Percentiles rank a stretch among this genome's conserved stretches.
These are phyloP conservation scores for Carex cristatella DNA, from an alignment of 176 grass and related monocot genomes.

Conservation along the genomic window DNA sequence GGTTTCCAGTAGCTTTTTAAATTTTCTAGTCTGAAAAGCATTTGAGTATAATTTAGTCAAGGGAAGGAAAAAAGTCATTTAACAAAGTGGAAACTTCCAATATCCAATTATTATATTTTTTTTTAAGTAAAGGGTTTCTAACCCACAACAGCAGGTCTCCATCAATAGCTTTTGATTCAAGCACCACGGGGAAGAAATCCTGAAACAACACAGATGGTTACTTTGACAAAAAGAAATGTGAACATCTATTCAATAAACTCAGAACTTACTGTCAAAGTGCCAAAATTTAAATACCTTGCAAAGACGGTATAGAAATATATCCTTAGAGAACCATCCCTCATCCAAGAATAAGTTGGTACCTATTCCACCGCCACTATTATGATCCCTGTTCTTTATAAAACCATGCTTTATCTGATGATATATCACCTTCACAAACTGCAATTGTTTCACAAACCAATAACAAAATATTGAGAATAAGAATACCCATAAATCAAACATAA, in stretches of 20 bases:
- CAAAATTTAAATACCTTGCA: constrained; percentile 67
- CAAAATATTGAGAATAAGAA: not conserved
- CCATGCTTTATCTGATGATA: constrained; percentile 74
- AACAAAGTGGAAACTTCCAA: not conserved
- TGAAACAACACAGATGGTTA: constrained; percentile 24
- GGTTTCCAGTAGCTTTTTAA: constrained; percentile 33
- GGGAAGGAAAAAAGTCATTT: not conserved
- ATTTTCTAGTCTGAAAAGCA: constrained; percentile 39
- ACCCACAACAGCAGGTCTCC: constrained; percentile 48
- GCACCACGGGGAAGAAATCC: constrained; percentile 45
- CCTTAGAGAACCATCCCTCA: constrained; percentile 78
- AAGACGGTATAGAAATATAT: constrained; percentile 67
- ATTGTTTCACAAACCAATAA: not conserved
- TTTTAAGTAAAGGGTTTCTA: constrained; percentile 1
- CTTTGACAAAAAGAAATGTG: not conserved
- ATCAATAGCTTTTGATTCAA: constrained; percentile 40
- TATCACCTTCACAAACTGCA: constrained; percentile 79
- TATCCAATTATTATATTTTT: not conserved
- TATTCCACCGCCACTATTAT: constrained; percentile 21
- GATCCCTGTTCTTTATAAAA: constrained; percentile 46
- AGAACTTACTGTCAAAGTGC: not conserved
- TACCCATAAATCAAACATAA: not conserved
- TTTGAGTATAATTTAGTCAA: not conserved
- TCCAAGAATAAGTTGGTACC: constrained; percentile 56
- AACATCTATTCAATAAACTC: not conserved